These are phyloP conservation scores for Rosa lucieae DNA, from an alignment of 306 rosid species.

Conservation along the genomic window DNA sequence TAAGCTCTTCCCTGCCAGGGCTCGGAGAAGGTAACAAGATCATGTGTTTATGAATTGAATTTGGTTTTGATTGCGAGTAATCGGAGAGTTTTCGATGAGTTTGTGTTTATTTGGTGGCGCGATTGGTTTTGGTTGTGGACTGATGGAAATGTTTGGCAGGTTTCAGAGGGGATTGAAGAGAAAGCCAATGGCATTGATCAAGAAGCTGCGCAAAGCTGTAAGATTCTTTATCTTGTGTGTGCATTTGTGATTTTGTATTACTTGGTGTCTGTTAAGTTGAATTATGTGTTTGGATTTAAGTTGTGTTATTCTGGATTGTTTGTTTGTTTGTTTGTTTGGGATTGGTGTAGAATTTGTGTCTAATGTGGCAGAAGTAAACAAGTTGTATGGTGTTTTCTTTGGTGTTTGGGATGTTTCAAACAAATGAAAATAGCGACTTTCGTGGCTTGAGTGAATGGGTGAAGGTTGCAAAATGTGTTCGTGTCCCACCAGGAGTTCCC, in stretches of 20 bases:
- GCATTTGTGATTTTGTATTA: background rate
- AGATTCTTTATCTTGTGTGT: background rate
- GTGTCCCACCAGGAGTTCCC: background rate
- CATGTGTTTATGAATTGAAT: background rate
- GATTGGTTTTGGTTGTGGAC: background rate
- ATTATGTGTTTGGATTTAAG: background rate
- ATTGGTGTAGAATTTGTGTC: background rate
- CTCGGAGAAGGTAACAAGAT: constrained; percentile 64
- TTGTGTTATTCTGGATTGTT: background rate
- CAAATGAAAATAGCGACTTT: background rate
- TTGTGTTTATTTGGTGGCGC: background rate
- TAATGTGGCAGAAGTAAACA: background rate
- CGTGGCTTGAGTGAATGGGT: background rate
- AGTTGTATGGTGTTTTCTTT: background rate
- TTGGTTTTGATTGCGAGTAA: background rate
- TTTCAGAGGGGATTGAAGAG: constrained; percentile 88
- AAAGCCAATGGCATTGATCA: constrained; percentile 90
- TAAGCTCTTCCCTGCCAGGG: constrained; percentile 76
- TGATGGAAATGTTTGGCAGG: constrained; percentile 30
- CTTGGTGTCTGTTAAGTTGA: background rate
- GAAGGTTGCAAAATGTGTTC: background rate
- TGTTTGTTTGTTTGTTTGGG: background rate
- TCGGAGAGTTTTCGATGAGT: background rate
- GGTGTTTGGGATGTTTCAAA: no score
- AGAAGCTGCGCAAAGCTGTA: constrained; percentile 94